These are phyloP conservation scores for Brettanomyces anomalus DNA, from an alignment of 805 yeast species.

Conservation along the genomic window DNA sequence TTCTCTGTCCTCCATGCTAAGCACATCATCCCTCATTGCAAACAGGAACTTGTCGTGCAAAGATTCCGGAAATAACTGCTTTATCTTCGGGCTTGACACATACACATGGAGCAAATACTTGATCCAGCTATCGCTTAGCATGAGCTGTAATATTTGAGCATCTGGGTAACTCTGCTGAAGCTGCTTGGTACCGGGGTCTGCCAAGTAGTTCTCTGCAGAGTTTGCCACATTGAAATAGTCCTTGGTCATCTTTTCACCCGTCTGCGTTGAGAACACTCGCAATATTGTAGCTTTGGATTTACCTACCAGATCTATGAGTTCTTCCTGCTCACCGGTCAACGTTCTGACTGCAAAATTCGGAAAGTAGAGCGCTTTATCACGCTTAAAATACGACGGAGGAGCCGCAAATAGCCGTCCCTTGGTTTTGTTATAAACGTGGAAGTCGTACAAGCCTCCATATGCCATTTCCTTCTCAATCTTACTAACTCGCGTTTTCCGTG, in stretches of 20 bases:
- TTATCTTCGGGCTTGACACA: constrained; percentile 33
- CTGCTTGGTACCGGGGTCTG: constrained; percentile 30
- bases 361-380: constrained; percentile 67
- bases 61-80: constrained; percentile 15
- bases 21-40: constrained; percentile 44
- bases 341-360: constrained; percentile 66
- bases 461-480: constrained; percentile 52
- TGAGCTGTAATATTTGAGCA: constrained; percentile 68
- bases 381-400: constrained; percentile 70
- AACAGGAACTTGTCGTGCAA: constrained; percentile 51
- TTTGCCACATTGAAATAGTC: constrained; percentile 45
- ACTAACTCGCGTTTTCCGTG: constrained; percentile 24
- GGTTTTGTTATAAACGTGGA: constrained; percentile 58
- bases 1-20: constrained; percentile 50
- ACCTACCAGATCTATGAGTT: constrained; percentile 31
- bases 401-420: constrained; percentile 79
- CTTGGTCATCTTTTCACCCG: constrained; percentile 61
- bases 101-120: constrained; percentile 58
- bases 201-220: constrained; percentile 32
- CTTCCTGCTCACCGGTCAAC: constrained; percentile 27
- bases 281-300: constrained; percentile 51
- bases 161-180: constrained; percentile 37
- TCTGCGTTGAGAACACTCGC: constrained; percentile 54
- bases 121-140: constrained; percentile 62
- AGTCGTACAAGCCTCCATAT: constrained; percentile 58